A percentile compares a stretch with the other conserved stretches of the same genome.
phyloP scores from a whole-genome alignment of 2,329 filamentous ascomycete genomes.

The Gyromitra esculenta region DNA sequence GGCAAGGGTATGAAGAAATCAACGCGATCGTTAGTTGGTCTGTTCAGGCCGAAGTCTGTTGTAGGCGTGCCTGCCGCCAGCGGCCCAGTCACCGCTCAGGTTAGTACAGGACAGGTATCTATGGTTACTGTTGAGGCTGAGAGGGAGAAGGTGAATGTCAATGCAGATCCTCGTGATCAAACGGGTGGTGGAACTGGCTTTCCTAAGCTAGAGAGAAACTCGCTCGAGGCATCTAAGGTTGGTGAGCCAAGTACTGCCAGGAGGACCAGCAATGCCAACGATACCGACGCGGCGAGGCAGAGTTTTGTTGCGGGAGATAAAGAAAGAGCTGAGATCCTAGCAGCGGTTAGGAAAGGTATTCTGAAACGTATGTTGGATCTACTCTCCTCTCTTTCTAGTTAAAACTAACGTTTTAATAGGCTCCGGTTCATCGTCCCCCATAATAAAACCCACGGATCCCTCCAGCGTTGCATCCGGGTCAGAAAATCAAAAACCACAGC shows the following conservation, averaged over 20 bases:
- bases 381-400: neutral
- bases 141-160: slow-evolving; percentile 82
- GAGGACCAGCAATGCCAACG: slow-evolving; percentile 59
- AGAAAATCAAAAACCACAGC: slow-evolving; percentile 50
- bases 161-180: slow-evolving; percentile 73
- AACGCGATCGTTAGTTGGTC: slow-evolving; percentile 85
- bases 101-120: slow-evolving; percentile 83
- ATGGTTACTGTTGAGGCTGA: slow-evolving; percentile 97
- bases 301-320: slow-evolving; percentile 91
- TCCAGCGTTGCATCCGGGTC: slow-evolving; percentile 55
- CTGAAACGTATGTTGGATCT: slow-evolving; percentile 76
- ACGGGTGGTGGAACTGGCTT: slow-evolving; percentile 79
- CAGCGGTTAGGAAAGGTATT: slow-evolving; percentile 93
- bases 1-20: slow-evolving; percentile 97
- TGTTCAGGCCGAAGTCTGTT: slow-evolving; percentile 94
- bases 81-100: slow-evolving; percentile 69
- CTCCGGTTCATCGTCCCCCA: slow-evolving; percentile 75
- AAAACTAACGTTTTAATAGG: slow-evolving; percentile 64
- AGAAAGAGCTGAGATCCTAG: slow-evolving; percentile 89
- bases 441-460: slow-evolving; percentile 72
- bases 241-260: slow-evolving; percentile 53
- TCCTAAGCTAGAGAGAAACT: slow-evolving; percentile 84
- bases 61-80: slow-evolving; percentile 80
- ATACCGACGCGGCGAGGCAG: slow-evolving; percentile 70
- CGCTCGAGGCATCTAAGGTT: slow-evolving; percentile 78